Percentiles rank a stretch among this genome's conserved stretches.
Conservation (phyloP, 768 basidiomycete genomes). For the Trichaptum fuscoviolaceum region DNA sequence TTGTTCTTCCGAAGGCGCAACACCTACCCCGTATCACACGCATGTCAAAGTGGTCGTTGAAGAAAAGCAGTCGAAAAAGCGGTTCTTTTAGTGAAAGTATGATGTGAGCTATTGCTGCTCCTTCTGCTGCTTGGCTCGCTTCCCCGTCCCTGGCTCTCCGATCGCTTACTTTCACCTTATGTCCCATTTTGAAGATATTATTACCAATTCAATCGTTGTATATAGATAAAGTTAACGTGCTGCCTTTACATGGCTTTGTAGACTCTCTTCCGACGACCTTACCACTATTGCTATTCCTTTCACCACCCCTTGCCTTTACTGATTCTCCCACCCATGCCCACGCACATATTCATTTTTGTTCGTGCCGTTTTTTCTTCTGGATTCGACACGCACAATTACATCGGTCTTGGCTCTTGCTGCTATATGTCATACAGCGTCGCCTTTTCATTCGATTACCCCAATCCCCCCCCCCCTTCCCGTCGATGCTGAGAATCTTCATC, state of each 20-base stretch:
- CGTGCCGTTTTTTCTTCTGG: background rate
- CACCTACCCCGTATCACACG: constrained; percentile 40
- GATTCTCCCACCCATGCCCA: background rate
- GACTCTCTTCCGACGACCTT: background rate
- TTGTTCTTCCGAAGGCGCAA: constrained; percentile 41
- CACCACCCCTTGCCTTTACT: background rate
- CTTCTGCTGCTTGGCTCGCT: background rate
- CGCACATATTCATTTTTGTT: background rate
- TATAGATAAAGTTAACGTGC: background rate
- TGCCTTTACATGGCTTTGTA: background rate
- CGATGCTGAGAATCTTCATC: background rate
- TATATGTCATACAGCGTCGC: background rate
- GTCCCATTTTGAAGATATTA: background rate
- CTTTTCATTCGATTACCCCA: background rate
- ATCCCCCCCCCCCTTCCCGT: background rate
- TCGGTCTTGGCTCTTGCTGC: background rate
- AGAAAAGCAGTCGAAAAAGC: constrained; percentile 67
- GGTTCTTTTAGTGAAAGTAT: constrained; percentile 53
- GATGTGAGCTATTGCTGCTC: background rate
- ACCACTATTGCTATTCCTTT: background rate
- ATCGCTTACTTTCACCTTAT: background rate
- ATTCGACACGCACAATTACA: background rate
- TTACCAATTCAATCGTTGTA: background rate
- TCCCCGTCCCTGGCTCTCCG: background rate
- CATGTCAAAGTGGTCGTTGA: constrained; percentile 73